Conservation (phyloP, 805 yeast species). For the Yarrowia deformans region DNA sequence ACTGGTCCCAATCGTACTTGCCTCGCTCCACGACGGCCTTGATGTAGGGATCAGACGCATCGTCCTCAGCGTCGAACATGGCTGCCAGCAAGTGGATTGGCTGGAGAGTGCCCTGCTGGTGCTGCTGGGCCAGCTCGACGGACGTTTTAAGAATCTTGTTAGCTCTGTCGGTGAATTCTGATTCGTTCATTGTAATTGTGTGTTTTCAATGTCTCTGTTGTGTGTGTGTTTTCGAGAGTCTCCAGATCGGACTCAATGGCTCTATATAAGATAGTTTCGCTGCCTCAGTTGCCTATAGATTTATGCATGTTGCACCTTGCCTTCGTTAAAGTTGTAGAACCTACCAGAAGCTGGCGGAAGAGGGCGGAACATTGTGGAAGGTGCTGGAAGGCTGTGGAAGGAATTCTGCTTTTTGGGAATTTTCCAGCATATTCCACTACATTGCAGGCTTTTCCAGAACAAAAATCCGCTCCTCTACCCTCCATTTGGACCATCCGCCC, state of each 20-base stretch:
- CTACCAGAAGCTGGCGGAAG: conserved; percentile 12
- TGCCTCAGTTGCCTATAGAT: conserved; percentile 4
- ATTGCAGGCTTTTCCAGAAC: neutral
- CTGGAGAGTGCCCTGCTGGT: conserved; percentile 77
- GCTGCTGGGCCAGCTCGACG: conserved; percentile 80
- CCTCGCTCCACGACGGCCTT: conserved; percentile 86
- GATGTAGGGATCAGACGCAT: conserved; percentile 63
- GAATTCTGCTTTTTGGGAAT: neutral
- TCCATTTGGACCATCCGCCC: neutral
- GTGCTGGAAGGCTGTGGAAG: conserved; percentile 14
- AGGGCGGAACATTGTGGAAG: neutral
- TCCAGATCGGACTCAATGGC: conserved; percentile 1
- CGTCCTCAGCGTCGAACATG: conserved; percentile 72
- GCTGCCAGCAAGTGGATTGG: conserved; percentile 96
- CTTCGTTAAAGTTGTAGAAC: conserved; percentile 7
- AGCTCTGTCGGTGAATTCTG: conserved; percentile 92
- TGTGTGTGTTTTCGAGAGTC: neutral
- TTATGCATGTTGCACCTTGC: conserved; percentile 17
- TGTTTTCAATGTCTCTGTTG: neutral
- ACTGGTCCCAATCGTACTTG: conserved; percentile 81
- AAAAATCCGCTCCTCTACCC: neutral
- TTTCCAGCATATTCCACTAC: neutral
- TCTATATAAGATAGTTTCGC: conserved; percentile 17
- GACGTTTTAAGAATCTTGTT: conserved; percentile 80
- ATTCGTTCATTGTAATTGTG: conserved; percentile 41